Evolutionary conservation across 345 rosid species (phyloP), one percentile per base, ranked within the genome.

Genomic region (Populus deltoides): DNA sequence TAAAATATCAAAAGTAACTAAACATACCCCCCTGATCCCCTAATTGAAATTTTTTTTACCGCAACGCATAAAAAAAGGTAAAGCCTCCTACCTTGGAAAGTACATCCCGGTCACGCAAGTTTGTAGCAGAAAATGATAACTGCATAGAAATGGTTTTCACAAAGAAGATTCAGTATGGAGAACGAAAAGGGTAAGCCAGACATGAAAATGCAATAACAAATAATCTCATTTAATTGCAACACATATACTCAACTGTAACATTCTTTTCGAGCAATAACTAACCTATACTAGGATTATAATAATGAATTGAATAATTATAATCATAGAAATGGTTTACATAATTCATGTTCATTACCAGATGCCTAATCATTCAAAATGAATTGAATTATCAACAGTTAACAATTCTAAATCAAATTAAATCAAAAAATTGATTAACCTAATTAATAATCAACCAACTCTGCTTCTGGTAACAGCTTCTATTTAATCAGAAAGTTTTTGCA

Each of bases 101-200:
- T 33, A 89, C 82, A 81, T 94, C 97, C 3, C 91, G 78, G 83
- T 93, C 95, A 22, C 90, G 88, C 81, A 94, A 82, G 79, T 83
- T 85, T 35, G 91, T 83, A 66, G 98, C 97, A 69, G 95, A 94
- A 74, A 91, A 94, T 0, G 97, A 93, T 79, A 94, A 75, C 98
- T 94, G 91, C 90, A 77, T 6, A 73, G n/a, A 33, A 17, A 69
- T 25, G 73, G 55, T 33, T 68, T 81, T 29, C 65, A 61, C 27
- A 65, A 25, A 47, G 57, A 71, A 68, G 69, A 77, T 67, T 73
- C 49, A 68, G 67, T 39, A 66, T 3, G 24, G 39, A 55, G 66
- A 7, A 24, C 15, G 29, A 15, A 47, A 35, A 72, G 29, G 67
- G 3, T 6, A 51, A 22, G 8, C 13, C n/a, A 62, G 36, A 29